Base-by-base conservation (phyloP, 2,329 filamentous ascomycete species). In the Hypoxylon sp. region DNA sequence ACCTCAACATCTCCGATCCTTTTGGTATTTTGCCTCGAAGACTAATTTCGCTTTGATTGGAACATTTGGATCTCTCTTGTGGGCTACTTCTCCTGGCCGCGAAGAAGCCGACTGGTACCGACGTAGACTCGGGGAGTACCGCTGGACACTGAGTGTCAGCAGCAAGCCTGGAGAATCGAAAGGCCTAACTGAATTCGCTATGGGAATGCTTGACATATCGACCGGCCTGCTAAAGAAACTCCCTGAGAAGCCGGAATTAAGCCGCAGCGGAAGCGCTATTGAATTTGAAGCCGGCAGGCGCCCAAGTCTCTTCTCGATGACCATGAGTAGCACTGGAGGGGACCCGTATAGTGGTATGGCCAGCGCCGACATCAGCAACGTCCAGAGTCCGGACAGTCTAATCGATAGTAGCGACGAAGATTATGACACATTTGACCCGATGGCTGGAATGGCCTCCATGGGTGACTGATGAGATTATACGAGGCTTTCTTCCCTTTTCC, bases 81-180 rank as follows among this genome's bases (percentile, higher is more conserved):
- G 93, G 88, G 93, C 94, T 9, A 97, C 94, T 0, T 93, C 93
- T 0, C 93, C 93, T 0, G 93, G 92, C 0, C 86, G 89, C 52
- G 94, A 98, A 77, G 95, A 98, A 79, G 93, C 93, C 0, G 93
- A 96, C 32, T 98, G 97, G 86, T 99, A 98, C 80, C 89, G 93
- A 38, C 87, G 92, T 11, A 86, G 95, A 0, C 81, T 98, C 21
- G 90, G 90, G 65, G 95, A 99, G 80, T 98, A 98, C 77, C 88
- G 93, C 53, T 99, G 95, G 95, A 98, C 95, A 9, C 84, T 98
- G 60, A 91, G 91, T 7, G 94, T 98, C 51, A 94, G 91, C 79
- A 90, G 89, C 48, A 93, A 93, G 77, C 89, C 91, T 0, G 86
- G 86, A 2, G 86, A 87, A 72, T 85, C 83, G 60, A 85, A 81